Percentiles rank a stretch among this genome's conserved stretches.
These are phyloP conservation scores for Tubosaeta sp. DNA, from an alignment of 768 basidiomycete genomes.

Conservation along the genomic window DNA sequence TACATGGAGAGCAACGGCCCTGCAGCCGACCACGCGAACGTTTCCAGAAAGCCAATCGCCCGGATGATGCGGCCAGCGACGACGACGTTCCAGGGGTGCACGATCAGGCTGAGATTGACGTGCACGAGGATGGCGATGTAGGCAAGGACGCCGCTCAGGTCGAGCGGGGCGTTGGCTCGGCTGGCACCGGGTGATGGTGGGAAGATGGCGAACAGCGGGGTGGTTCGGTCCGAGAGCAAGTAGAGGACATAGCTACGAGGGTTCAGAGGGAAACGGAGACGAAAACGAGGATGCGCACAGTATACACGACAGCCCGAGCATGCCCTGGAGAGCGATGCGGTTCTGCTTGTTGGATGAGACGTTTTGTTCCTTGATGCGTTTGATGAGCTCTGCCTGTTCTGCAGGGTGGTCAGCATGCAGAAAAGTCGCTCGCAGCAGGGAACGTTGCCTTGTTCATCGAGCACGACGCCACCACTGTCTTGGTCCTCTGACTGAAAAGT, in stretches of 20 bases:
- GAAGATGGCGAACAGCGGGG: conserved; percentile 45
- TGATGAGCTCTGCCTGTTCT: conserved; percentile 64
- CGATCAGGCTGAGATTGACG: conserved; percentile 42
- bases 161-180: conserved; percentile 32
- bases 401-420: conserved; percentile 3
- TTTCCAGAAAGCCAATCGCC: conserved; percentile 29
- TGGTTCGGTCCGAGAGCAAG: conserved; percentile 40
- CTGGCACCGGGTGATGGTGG: conserved; percentile 23
- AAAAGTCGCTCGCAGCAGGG: not conserved
- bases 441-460: conserved; percentile 52
- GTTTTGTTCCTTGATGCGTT: conserved; percentile 44
- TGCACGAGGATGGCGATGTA: conserved; percentile 49
- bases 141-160: conserved; percentile 42
- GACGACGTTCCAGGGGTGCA: conserved; percentile 35
- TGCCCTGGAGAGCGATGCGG: conserved; percentile 35
- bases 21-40: conserved; percentile 41
- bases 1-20: conserved; percentile 48
- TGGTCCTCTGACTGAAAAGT: conserved; percentile 32
- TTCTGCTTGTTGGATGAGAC: conserved; percentile 40
- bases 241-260: conserved; percentile 45
- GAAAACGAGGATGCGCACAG: conserved; percentile 37
- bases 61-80: conserved; percentile 24
- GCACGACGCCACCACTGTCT: conserved; percentile 29
- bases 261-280: conserved; percentile 4
- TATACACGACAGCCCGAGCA: conserved; percentile 42